Evolutionary conservation across 305 asterid species (phyloP), one percentile per base, ranked within the genome.

Genomic region (Striga hermonthica): DNA sequence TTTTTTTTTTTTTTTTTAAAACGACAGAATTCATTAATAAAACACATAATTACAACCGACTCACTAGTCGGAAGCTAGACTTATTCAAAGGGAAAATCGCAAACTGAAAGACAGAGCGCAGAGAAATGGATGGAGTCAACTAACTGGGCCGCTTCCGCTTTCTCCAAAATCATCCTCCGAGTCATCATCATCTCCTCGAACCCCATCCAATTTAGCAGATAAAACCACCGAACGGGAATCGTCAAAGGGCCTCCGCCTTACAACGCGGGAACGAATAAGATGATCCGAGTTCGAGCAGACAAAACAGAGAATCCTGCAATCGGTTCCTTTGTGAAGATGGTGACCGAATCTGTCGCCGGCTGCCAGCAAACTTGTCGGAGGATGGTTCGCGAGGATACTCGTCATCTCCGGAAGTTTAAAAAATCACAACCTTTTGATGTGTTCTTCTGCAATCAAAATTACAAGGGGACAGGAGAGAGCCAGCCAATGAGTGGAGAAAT

Each of bases 331-430:
- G 38, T 6, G 4, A 11, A 45, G 66, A 63, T 60, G 60, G 73
- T 55, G 76, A 16, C 67, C 66, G 22, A 54, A 73, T 78, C 14
- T 41, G 34, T 79, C 83, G 34, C 75, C 78, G 6, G 77, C 75
- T 4, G 76, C 76, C 40, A 73, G 70, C 50, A 79, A 75, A 78
- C 80, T 69, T 38, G 79, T 63, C 41, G 85, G 81, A 71, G 81
- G 85, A 56, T 79, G 76, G 80, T 83, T 75, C 31, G 81, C 82
- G 49, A 85, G 72, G 69, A 84, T 80, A 75, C 82, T 81, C 63
- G 86, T 75, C 95, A 83, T 89, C 61, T 59, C 74, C 56, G 71
- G 62, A 57, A 55, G 36, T 13, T 4, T 10, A 52, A 38, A 58
- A 49, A 41, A 15, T 28, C 70, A 11, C 35, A 9, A 6, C 38